Evolutionary conservation across 768 basidiomycete genomes (phyloP).

Genomic region (Agaricus subrufescens): DNA sequence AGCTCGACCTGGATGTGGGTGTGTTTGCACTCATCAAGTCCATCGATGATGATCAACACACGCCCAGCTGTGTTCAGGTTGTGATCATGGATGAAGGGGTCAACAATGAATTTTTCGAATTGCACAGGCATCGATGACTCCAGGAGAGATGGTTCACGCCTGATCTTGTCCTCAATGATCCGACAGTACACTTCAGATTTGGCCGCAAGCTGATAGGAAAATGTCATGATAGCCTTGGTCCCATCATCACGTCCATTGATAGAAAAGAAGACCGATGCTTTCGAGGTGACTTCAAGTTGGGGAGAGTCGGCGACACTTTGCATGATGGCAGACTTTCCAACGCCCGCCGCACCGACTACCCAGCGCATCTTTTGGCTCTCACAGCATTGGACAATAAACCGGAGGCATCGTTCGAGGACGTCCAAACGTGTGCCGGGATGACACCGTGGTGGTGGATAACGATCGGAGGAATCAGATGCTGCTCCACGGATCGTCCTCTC

Average conservation of each 20-base stretch:
- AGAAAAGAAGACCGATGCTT: not conserved
- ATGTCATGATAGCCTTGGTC: not conserved
- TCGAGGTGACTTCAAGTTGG: no score
- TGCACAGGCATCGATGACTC: constrained; percentile 10
- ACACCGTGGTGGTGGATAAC: no score
- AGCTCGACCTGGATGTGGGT: constrained; percentile 11
- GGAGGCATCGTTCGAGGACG: no score
- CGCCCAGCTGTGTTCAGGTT: no score
- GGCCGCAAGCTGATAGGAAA: constrained; percentile 18
- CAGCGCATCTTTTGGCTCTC: no score
- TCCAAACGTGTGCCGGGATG: no score
- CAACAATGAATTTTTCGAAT: constrained; percentile 10
- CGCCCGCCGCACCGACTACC: no score
- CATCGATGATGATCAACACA: constrained; percentile 16
- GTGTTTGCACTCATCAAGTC: constrained; percentile 21
- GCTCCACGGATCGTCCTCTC: no score
- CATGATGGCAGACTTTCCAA: not conserved
- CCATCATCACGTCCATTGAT: not conserved
- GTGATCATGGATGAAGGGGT: constrained; percentile 2
- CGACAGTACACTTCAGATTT: not conserved
- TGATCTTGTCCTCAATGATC: constrained; percentile 5
- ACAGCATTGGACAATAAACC: no score
- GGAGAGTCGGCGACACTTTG: not conserved
- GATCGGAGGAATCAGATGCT: no score
- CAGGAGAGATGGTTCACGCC: constrained; percentile 4